Percentiles rank a stretch among this genome's conserved stretches.
Conservation (phyloP, 2,329 filamentous ascomycete genomes). For the Penicillium sp. region DNA sequence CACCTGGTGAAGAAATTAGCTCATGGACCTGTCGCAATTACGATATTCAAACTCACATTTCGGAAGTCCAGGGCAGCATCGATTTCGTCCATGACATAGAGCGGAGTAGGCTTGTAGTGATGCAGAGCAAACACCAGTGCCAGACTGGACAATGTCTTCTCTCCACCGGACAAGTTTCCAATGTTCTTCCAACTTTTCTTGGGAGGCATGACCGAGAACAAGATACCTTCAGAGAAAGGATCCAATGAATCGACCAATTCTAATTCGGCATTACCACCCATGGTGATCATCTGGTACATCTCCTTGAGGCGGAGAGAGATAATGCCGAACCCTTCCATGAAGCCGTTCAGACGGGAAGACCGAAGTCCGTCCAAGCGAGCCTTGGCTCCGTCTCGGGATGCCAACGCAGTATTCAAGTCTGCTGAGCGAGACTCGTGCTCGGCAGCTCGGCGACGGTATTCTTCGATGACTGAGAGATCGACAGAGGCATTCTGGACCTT, state of each 20-base stretch:
- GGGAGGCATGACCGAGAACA: slow-evolving; percentile 98
- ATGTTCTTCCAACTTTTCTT: slow-evolving; percentile 99
- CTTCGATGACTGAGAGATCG: slow-evolving; percentile 83
- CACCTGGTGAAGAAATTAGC: slow-evolving; percentile 57
- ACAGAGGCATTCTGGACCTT: slow-evolving; percentile 83
- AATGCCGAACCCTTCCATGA: slow-evolving; percentile 95
- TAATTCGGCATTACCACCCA: slow-evolving; percentile 97
- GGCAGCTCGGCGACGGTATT: slow-evolving; percentile 83
- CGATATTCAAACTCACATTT: slow-evolving; percentile 71
- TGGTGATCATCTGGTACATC: slow-evolving; percentile 99
- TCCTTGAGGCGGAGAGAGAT: slow-evolving; percentile 96
- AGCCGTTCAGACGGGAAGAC: slow-evolving; percentile 85
- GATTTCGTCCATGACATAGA: slow-evolving; percentile 99
- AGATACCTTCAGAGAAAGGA: slow-evolving; percentile 93
- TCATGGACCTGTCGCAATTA: neutral
- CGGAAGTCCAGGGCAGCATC: slow-evolving; percentile 96
- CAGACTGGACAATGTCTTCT: slow-evolving; percentile 92
- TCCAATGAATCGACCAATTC: slow-evolving; percentile 96
- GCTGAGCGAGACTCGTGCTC: slow-evolving; percentile 80
- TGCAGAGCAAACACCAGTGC: slow-evolving; percentile 97
- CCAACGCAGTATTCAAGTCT: slow-evolving; percentile 78
- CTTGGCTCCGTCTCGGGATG: slow-evolving; percentile 81
- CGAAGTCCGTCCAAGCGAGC: slow-evolving; percentile 90
- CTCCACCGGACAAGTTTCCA: slow-evolving; percentile 88
- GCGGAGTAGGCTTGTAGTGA: slow-evolving; percentile 94